These are phyloP conservation scores for Exophiala xenobiotica DNA, from an alignment of 2,329 filamentous ascomycete genomes.

Conservation along the genomic window DNA sequence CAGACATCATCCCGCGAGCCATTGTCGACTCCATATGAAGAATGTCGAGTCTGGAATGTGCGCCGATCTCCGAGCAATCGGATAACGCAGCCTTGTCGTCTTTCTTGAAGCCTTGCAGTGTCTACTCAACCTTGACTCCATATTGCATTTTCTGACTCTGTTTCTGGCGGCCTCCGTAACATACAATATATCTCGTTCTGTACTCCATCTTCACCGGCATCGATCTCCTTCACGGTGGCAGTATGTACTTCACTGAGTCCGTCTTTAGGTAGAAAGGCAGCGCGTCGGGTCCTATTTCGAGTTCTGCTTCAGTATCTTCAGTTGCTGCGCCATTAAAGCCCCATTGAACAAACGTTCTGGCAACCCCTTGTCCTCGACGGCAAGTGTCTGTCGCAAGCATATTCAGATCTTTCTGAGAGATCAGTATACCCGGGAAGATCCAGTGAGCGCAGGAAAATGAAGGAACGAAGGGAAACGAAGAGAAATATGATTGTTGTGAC, in stretches of 20 bases:
- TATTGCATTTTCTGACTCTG: too few species aligned
- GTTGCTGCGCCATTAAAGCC: too few species aligned
- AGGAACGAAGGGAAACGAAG: too few species aligned
- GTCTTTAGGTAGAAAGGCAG: background rate
- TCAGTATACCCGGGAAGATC: too few species aligned
- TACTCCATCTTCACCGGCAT: background rate
- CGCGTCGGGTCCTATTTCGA: background rate
- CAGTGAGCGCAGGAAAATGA: too few species aligned
- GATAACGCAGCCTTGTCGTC: background rate
- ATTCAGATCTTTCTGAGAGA: too few species aligned
- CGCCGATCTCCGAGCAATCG: background rate
- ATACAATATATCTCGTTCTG: background rate
- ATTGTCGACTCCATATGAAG: background rate
- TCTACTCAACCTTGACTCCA: too few species aligned
- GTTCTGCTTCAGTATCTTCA: background rate
- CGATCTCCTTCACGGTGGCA: background rate
- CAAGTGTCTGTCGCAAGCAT: too few species aligned
- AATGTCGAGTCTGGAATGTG: background rate
- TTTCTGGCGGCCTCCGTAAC: background rate
- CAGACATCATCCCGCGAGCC: background rate
- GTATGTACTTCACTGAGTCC: background rate
- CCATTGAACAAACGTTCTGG: too few species aligned
- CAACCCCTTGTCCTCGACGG: too few species aligned
- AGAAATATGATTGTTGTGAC: too few species aligned
- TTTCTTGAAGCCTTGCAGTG: too few species aligned